Percentiles rank a stretch among this genome's conserved stretches.
These are phyloP conservation scores for Stachybotrys chartarum DNA, from an alignment of 2,329 filamentous ascomycete species.

Conservation along the genomic window DNA sequence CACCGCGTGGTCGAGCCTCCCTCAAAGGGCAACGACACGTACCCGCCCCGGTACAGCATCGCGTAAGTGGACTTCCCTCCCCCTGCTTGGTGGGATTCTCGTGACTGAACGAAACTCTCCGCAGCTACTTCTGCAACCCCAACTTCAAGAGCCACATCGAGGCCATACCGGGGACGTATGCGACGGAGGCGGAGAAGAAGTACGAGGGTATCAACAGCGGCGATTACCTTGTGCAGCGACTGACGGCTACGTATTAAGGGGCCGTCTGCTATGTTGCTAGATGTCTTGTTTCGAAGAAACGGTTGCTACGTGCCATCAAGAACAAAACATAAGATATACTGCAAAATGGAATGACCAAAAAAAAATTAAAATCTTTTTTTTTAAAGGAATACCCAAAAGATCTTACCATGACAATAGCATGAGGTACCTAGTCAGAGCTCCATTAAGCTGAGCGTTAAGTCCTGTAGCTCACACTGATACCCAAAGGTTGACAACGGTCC, in stretches of 20 bases:
- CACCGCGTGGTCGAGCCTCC: slow-evolving; percentile 88
- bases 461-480: too few species aligned
- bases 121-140: slow-evolving; percentile 79
- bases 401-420: too few species aligned
- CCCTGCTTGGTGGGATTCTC: neutral
- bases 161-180: slow-evolving; percentile 72
- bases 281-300: too few species aligned
- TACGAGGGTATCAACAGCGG: slow-evolving; percentile 73
- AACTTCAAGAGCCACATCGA: slow-evolving; percentile 72
- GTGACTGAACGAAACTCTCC: neutral
- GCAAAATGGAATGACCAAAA: neutral
- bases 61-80: slow-evolving; percentile 47
- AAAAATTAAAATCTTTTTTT: neutral
- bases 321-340: too few species aligned
- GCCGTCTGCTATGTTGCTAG: too few species aligned
- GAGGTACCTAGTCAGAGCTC: too few species aligned
- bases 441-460: too few species aligned
- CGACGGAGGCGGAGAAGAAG: slow-evolving; percentile 60
- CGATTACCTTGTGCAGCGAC: slow-evolving; percentile 71
- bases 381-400: too few species aligned
- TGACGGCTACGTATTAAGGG: slow-evolving; percentile 63
- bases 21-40: slow-evolving; percentile 42
- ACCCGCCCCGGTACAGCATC: slow-evolving; percentile 78
- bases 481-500: too few species aligned
- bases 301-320: too few species aligned